A percentile compares a stretch with the other conserved stretches of the same genome.
Evolutionary conservation across 352 stramenopile species (phyloP).

Genomic region (Thalassiosira gravida): DNA sequence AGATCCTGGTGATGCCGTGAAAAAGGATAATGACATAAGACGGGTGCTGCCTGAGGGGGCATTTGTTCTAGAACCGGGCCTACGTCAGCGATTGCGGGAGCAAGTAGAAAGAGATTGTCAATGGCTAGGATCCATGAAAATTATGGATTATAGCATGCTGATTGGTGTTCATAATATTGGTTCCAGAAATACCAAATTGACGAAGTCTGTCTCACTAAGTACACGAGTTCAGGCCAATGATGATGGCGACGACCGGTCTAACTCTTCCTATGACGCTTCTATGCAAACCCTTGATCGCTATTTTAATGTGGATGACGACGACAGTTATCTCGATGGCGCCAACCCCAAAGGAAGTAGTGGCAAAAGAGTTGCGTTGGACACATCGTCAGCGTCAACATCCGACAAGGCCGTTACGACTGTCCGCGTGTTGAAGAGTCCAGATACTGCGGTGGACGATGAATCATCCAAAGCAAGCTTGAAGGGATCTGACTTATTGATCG

Average conservation of each 20-base stretch:
- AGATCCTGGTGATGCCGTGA: conserved; percentile 75
- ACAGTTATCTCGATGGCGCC: conserved; percentile 75
- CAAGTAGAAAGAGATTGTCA: conserved; percentile 91
- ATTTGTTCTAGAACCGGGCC: conserved; percentile 60
- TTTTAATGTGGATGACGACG: conserved; percentile 76
- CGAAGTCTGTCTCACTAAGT: conserved; percentile 62
- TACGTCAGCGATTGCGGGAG: conserved; percentile 56
- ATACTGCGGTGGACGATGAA: background rate
- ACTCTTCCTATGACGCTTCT: conserved; percentile 44
- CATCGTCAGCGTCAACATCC: conserved; percentile 12
- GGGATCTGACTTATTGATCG: conserved; percentile 51
- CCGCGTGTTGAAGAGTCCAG: conserved; percentile 17
- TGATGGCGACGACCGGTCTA: conserved; percentile 40
- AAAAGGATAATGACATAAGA: conserved; percentile 85
- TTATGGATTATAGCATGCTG: conserved; percentile 96
- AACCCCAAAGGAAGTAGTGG: conserved; percentile 21
- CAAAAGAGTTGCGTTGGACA: conserved; percentile 15
- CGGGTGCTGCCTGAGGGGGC: conserved; percentile 81
- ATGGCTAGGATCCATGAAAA: conserved; percentile 93
- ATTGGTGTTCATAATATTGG: conserved; percentile 91
- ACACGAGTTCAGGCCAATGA: conserved; percentile 84
- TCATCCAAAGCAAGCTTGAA: conserved; percentile 14
- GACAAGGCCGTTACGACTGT: conserved; percentile 15
- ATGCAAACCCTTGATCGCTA: conserved; percentile 37
- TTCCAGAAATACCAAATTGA: conserved; percentile 14